These are phyloP conservation scores for Euphrasia arctica DNA, from an alignment of 305 asterid species.

Conservation along the genomic window DNA sequence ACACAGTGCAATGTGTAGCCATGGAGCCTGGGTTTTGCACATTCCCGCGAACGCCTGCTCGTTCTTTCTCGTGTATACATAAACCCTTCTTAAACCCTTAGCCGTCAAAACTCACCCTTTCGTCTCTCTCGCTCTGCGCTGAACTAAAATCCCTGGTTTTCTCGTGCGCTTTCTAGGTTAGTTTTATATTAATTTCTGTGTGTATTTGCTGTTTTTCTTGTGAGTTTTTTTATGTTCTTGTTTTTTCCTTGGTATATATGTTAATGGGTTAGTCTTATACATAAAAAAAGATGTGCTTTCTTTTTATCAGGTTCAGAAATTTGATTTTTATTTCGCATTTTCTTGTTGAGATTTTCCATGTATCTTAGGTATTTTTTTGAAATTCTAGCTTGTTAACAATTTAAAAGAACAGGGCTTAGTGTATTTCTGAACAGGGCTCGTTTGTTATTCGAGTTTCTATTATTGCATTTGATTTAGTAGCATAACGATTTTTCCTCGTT, in stretches of 20 bases:
- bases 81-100: constrained; percentile 8
- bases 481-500: neutral
- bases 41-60: neutral
- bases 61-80: no score
- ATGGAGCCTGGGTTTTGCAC: neutral
- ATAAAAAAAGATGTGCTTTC: no score
- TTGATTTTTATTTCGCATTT: no score
- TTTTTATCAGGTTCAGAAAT: no score
- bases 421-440: neutral
- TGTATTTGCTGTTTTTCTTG: neutral
- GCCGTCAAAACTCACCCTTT: constrained; percentile 12
- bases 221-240: neutral
- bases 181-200: neutral
- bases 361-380: no score
- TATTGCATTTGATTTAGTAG: no score
- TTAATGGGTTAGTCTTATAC: no score
- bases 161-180: neutral
- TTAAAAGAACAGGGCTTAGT: no score
- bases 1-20: neutral
- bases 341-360: no score
- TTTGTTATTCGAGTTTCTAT: no score
- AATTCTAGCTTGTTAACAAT: no score
- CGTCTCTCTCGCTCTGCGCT: neutral
- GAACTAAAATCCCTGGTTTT: neutral
- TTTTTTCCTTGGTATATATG: no score